Conservation (phyloP, 148 eudicot genomes). For the Arbutus unedo region DNA sequence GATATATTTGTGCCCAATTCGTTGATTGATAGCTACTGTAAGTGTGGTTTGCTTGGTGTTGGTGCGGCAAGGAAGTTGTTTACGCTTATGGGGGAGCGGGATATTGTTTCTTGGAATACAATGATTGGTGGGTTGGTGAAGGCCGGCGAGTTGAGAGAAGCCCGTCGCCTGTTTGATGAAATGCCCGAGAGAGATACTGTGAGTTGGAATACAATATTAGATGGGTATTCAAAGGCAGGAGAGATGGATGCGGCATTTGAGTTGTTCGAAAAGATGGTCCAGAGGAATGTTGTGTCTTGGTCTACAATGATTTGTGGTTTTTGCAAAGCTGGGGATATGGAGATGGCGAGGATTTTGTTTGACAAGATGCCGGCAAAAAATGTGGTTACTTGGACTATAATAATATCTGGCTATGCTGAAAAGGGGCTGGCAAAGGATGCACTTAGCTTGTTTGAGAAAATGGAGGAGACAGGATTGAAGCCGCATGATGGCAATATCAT, state of each 20-base stretch:
- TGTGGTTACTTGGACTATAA: conserved; percentile 80
- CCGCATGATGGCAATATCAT: conserved; percentile 58
- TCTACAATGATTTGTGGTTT: conserved; percentile 79
- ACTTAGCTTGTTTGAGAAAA: conserved; percentile 43
- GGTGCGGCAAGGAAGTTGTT: conserved; percentile 51
- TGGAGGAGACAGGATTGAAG: conserved; percentile 48
- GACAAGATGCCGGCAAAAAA: conserved; percentile 79
- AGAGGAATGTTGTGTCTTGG: conserved; percentile 86
- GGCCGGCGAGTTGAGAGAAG: conserved; percentile 55
- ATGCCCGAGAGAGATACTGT: conserved; percentile 78
- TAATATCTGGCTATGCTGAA: conserved; percentile 71
- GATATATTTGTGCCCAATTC: conserved; percentile 74
- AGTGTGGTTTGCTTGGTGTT: conserved; percentile 60
- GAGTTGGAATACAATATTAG: conserved; percentile 80
- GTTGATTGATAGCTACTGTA: conserved; percentile 71
- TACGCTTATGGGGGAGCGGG: conserved; percentile 46
- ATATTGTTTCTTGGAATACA: conserved; percentile 72
- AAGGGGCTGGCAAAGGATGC: conserved; percentile 78
- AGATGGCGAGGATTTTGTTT: conserved; percentile 69
- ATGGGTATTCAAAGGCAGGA: conserved; percentile 68
- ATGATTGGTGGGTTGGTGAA: conserved; percentile 62
- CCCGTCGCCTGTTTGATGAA: conserved; percentile 67
- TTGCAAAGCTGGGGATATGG: conserved; percentile 64
- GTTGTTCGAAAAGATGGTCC: conserved; percentile 56
- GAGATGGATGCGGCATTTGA: conserved; percentile 55